phyloP scores from a whole-genome alignment of 306 rosid species.

The Nissolia schottii region DNA sequence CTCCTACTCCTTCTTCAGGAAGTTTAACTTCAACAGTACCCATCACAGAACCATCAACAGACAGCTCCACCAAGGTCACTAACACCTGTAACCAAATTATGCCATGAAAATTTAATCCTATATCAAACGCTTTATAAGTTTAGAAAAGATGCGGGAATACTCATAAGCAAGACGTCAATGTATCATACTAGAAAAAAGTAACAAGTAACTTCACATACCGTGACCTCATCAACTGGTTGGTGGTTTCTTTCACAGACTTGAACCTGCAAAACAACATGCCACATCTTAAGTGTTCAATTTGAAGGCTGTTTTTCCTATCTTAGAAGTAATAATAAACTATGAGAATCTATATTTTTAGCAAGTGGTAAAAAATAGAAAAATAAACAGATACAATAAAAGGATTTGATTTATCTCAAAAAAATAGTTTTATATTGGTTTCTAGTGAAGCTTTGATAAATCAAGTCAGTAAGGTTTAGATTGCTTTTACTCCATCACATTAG shows the following conservation, averaged over 20 bases:
- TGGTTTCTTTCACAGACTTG: constrained; percentile 96
- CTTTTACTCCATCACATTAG: too few relatives aligned
- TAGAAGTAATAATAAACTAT: neutral
- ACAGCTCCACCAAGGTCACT: constrained; percentile 64
- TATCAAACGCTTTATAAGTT: neutral
- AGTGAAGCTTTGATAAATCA: too few relatives aligned
- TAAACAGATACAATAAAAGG: neutral
- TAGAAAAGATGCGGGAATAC: neutral
- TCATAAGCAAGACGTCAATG: neutral
- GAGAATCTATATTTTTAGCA: neutral
- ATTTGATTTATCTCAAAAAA: too few relatives aligned
- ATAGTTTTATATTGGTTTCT: too few relatives aligned
- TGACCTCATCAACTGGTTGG: constrained; percentile 91
- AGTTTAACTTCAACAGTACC: constrained; percentile 77
- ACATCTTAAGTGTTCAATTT: neutral
- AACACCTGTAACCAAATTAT: constrained; percentile 47
- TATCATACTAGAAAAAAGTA: constrained; percentile 5
- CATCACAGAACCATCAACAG: constrained; percentile 82
- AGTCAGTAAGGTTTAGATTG: too few relatives aligned
- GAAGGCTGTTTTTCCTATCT: neutral
- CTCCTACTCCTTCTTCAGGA: constrained; percentile 88
- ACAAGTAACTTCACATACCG: constrained; percentile 51
- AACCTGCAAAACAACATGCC: constrained; percentile 44
- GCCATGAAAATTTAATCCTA: constrained; percentile 18
- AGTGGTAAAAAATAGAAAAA: neutral